Percentiles rank a stretch among this genome's conserved stretches.
Evolutionary conservation across 805 yeast genomes (phyloP).

Genomic region (Barnettozyma siamensis): DNA sequence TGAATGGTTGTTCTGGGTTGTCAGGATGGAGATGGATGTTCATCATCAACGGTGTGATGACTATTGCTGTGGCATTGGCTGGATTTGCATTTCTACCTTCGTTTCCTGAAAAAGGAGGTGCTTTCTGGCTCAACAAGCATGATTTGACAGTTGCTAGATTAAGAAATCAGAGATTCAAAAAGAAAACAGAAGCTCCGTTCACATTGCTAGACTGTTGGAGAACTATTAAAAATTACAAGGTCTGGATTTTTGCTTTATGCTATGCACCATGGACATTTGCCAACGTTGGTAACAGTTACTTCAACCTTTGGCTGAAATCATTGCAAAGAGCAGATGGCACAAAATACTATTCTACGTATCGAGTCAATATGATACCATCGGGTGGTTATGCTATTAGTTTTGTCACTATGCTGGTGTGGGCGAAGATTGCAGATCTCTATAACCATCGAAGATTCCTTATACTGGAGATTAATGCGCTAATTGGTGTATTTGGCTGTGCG

Average conservation of each 20-base stretch:
- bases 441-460: conserved; percentile 5
- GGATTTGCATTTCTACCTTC: conserved; percentile 37
- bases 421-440: conserved; percentile 8
- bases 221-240: conserved; percentile 1
- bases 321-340: conserved; percentile 24
- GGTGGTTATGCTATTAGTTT: conserved; percentile 10
- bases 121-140: not conserved
- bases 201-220: conserved; percentile 2
- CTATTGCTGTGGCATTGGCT: conserved; percentile 25
- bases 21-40: conserved; percentile 16
- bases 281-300: conserved; percentile 35
- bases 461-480: not conserved
- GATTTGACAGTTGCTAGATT: conserved; percentile 1
- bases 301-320: conserved; percentile 40
- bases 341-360: conserved; percentile 23
- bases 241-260: conserved; percentile 4
- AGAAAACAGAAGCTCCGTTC: conserved; percentile 3
- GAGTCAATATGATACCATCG: conserved; percentile 9
- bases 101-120: conserved; percentile 23
- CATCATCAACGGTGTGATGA: conserved; percentile 15
- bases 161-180: conserved; percentile 5
- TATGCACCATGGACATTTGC: conserved; percentile 6
- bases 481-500: conserved; percentile 3
- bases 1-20: conserved; percentile 7
- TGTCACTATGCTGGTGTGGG: conserved; percentile 5